Evolutionary conservation across 768 basidiomycete genomes (phyloP).

Genomic region (Pleurotus pulmonarius): DNA sequence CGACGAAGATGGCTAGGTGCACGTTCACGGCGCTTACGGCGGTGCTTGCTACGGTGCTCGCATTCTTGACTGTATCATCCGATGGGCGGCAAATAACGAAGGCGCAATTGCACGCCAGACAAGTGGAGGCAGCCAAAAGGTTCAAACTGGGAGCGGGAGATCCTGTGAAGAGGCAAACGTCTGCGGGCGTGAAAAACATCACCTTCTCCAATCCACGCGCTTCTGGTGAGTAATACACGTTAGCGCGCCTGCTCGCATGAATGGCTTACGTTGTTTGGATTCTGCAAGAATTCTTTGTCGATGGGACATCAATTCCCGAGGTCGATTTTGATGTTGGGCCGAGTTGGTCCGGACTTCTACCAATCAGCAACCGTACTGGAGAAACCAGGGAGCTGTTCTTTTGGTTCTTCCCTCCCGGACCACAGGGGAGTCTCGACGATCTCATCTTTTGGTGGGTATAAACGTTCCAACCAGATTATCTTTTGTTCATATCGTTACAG

Average conservation of each 20-base stretch:
- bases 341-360: constrained; percentile 71
- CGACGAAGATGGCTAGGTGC: neutral
- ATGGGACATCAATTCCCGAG: constrained; percentile 61
- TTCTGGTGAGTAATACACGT: constrained; percentile 38
- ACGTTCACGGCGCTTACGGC: constrained; percentile 8
- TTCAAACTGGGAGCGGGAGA: constrained; percentile 19
- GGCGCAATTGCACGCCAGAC: constrained; percentile 39
- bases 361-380: constrained; percentile 54
- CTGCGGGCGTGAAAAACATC: constrained; percentile 49
- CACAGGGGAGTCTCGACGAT: constrained; percentile 66
- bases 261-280: neutral
- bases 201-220: constrained; percentile 68
- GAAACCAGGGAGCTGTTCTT: constrained; percentile 81
- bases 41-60: constrained; percentile 14
- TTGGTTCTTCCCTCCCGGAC: constrained; percentile 82
- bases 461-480: neutral
- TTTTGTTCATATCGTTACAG: constrained; percentile 26
- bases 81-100: constrained; percentile 33
- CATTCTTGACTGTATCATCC: constrained; percentile 13
- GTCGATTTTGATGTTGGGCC: constrained; percentile 74
- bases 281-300: constrained; percentile 60
- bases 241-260: neutral
- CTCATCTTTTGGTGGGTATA: constrained; percentile 66
- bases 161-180: constrained; percentile 14
- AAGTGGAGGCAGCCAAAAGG: constrained; percentile 45